Conservation (phyloP, 2,329 filamentous ascomycete species). For the Penicillium sp. region DNA sequence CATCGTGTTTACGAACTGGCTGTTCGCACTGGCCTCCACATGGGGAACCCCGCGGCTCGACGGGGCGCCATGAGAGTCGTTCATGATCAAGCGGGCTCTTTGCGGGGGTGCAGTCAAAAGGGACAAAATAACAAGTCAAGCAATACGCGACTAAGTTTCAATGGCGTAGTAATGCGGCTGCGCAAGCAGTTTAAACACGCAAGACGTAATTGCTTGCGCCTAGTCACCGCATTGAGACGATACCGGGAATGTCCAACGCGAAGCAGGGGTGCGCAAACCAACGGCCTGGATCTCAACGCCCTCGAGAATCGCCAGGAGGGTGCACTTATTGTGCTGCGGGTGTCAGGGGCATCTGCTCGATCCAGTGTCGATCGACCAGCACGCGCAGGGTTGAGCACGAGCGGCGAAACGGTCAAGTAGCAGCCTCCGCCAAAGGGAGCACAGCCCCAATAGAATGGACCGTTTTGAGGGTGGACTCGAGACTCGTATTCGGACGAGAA, state of each 20-base stretch:
- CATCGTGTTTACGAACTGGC: conserved; percentile 12
- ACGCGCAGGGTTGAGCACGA: conserved; percentile 26
- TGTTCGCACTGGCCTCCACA: conserved; percentile 20
- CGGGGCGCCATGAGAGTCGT: conserved; percentile 10
- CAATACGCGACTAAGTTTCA: conserved; percentile 15
- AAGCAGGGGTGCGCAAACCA: conserved; percentile 8
- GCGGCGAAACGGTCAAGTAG: conserved; percentile 17
- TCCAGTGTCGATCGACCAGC: conserved; percentile 24
- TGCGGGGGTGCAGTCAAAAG: not conserved
- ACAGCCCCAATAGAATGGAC: not conserved
- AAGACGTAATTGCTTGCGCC: conserved; percentile 11
- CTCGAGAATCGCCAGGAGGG: conserved; percentile 6
- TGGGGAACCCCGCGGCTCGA: conserved; percentile 17
- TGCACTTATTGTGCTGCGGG: conserved; percentile 10
- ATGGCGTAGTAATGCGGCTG: conserved; percentile 17
- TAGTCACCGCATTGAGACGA: conserved; percentile 24
- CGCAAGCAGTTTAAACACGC: conserved; percentile 19
- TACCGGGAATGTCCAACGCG: conserved; percentile 19
- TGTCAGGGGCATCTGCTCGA: conserved; percentile 20
- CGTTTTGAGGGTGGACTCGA: not conserved
- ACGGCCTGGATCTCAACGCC: conserved; percentile 16
- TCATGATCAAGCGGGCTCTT: conserved; percentile 12
- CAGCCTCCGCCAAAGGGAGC: conserved; percentile 2
- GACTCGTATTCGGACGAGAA: not conserved
- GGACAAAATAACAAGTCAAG: not conserved